These are phyloP conservation scores for Capsicum rhomboideum DNA, from an alignment of 257 asterid species.

Conservation along the genomic window DNA sequence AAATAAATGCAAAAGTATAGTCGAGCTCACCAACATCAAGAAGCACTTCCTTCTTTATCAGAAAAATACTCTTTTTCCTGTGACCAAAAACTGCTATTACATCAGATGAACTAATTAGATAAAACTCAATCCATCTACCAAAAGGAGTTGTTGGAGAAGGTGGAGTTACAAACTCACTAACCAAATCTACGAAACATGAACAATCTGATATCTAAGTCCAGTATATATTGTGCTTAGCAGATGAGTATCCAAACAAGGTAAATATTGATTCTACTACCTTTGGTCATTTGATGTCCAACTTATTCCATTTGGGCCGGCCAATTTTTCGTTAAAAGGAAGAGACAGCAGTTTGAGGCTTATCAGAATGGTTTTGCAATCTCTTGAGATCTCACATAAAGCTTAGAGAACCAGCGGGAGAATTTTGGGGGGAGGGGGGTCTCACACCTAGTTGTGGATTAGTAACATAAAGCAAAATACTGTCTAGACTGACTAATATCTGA, in stretches of 20 bases:
- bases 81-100: constrained; percentile 71
- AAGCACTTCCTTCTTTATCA: constrained; percentile 67
- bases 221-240: background rate
- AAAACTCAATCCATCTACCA: constrained; percentile 72
- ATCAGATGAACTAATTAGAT: constrained; percentile 60
- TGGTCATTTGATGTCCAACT: no score
- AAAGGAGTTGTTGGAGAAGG: background rate
- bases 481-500: no score
- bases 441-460: no score
- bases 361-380: no score
- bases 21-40: constrained; percentile 64
- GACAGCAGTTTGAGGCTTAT: no score
- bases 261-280: no score
- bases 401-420: no score
- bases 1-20: background rate
- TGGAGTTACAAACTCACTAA: background rate
- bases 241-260: background rate
- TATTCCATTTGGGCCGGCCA: no score
- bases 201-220: background rate
- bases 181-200: background rate
- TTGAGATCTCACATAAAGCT: no score
- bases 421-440: no score
- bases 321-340: no score
- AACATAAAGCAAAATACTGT: no score
- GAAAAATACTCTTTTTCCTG: constrained; percentile 51